Conservation (phyloP, 164 flowering plant species). For the Tetracentron sinense region DNA sequence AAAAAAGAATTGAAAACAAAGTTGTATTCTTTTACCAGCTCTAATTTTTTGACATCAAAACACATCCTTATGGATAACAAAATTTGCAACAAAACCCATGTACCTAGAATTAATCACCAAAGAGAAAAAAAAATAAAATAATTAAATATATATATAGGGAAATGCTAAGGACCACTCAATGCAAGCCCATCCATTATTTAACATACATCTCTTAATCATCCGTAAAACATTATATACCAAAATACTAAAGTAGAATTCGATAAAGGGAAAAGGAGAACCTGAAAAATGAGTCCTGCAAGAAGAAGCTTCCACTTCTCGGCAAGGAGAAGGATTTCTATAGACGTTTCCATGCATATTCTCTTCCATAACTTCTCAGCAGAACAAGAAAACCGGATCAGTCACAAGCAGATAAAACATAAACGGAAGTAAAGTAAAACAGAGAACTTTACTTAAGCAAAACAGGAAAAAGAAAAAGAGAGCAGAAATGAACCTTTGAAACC, state of each 20-base stretch:
- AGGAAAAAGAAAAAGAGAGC: not conserved
- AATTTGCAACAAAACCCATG: not conserved
- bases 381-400: not conserved
- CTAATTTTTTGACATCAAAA: not conserved
- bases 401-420: not conserved
- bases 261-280: constrained; percentile 39
- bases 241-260: not conserved
- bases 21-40: not conserved
- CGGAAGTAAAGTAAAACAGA: not conserved
- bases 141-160: not conserved
- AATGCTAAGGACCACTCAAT: too few relatives aligned
- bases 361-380: constrained; percentile 69
- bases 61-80: not conserved
- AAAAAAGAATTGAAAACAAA: not conserved
- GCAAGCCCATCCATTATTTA: too few relatives aligned
- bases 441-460: not conserved
- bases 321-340: constrained; percentile 66
- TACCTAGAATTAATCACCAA: not conserved
- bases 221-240: not conserved
- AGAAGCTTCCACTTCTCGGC: constrained; percentile 84
- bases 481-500: constrained; percentile 71
- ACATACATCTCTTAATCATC: not conserved
- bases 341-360: constrained; percentile 68
- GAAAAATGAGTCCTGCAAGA: constrained; percentile 73
- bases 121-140: not conserved